A percentile compares a stretch with the other conserved stretches of the same genome.
Evolutionary conservation across 2,329 filamentous ascomycete genomes (phyloP).

Genomic region (Samsoniella hepiali): DNA sequence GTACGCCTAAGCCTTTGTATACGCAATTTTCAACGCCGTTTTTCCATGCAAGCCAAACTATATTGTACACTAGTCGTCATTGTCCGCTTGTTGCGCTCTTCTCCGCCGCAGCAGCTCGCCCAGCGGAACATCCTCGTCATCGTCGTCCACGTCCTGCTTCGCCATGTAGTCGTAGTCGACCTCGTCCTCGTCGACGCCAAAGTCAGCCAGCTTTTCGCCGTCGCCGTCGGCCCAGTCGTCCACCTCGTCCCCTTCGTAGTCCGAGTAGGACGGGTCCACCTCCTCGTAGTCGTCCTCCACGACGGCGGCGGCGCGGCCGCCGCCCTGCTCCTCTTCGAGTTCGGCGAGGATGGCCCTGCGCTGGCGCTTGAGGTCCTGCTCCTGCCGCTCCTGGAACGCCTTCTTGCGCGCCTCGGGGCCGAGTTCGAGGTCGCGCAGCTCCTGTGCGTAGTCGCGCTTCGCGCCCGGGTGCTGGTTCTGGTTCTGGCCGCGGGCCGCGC

Average conservation of each 20-base stretch:
- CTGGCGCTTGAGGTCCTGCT: constrained; percentile 41
- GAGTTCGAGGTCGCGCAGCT: constrained; percentile 34
- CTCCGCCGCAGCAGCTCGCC: constrained; percentile 58
- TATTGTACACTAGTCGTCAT: constrained; percentile 25
- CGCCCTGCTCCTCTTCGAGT: constrained; percentile 54
- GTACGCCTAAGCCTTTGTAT: not conserved
- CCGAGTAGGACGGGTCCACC: constrained; percentile 23
- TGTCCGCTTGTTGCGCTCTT: constrained; percentile 33
- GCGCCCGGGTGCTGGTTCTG: constrained; percentile 27
- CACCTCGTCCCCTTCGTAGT: constrained; percentile 36
- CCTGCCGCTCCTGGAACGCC: constrained; percentile 50
- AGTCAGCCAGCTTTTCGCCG: constrained; percentile 71
- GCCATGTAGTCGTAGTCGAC: constrained; percentile 68
- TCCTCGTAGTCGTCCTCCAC: constrained; percentile 37
- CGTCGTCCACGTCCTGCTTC: constrained; percentile 54
- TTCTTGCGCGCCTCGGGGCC: constrained; percentile 44
- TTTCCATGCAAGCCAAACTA: not conserved
- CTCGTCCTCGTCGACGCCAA: constrained; percentile 73
- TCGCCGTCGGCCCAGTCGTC: constrained; percentile 71
- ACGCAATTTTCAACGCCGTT: not conserved
- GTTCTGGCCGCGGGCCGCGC: constrained; percentile 37
- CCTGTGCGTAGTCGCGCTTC: constrained; percentile 33
- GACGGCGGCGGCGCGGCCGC: constrained; percentile 50
- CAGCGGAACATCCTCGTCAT: constrained; percentile 48
- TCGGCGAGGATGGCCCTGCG: constrained; percentile 44